A percentile compares a stretch with the other conserved stretches of the same genome.
Conservation (phyloP, 2,329 filamentous ascomycete genomes). For the Fusarium aywerte region DNA sequence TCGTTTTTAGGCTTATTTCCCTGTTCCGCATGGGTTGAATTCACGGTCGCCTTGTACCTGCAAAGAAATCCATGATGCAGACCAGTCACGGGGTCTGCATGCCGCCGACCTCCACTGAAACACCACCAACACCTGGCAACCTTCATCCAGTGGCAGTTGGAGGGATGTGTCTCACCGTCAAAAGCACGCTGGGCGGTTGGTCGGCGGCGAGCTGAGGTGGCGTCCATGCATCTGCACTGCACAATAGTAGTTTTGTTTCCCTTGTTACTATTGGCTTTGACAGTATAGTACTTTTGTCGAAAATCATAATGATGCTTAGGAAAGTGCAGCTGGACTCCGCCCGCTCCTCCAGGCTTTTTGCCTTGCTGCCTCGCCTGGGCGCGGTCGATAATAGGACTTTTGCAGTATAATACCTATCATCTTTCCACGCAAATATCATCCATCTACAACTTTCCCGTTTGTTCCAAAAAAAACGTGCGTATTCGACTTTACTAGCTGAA, state of each 20-base stretch:
- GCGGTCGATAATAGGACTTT: neutral
- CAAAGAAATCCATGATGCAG: slow-evolving; percentile 19
- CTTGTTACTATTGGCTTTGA: neutral
- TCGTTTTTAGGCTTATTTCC: too few species aligned
- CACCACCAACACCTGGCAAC: too few species aligned
- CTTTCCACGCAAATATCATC: neutral
- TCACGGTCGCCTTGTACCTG: slow-evolving; percentile 4
- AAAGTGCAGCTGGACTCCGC: neutral
- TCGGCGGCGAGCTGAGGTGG: neutral
- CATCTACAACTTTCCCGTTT: too few species aligned
- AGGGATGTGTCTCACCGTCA: neutral
- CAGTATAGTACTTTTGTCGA: slow-evolving; percentile 10
- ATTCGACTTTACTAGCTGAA: neutral
- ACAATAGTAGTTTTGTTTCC: slow-evolving; percentile 5
- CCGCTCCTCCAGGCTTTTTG: too few species aligned
- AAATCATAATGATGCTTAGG: neutral
- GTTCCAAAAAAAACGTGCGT: rapidly evolving
- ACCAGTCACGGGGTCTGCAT: slow-evolving; percentile 37
- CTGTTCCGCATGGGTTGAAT: too few species aligned
- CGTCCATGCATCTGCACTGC: neutral
- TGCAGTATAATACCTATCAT: neutral
- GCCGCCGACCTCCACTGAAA: slow-evolving; percentile 6
- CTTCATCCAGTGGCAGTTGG: neutral
- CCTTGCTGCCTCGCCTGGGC: neutral
- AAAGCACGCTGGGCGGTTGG: neutral